Evolutionary conservation across 2,329 filamentous ascomycete species (phyloP).

Genomic region (Trichophyton schoenleinii): DNA sequence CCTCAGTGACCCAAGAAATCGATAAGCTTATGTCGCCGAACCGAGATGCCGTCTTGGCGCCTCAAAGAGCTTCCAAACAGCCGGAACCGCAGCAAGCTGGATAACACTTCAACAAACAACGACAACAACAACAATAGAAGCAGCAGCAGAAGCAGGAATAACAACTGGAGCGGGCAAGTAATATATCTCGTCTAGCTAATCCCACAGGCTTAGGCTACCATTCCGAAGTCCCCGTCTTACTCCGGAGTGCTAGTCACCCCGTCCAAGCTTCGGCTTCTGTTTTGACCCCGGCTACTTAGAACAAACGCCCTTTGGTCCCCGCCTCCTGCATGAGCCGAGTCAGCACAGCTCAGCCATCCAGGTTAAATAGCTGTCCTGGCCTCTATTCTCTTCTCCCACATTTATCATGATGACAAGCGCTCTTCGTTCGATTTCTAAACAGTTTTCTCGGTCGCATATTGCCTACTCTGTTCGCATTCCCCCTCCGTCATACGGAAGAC

Average conservation of each 20-base stretch:
- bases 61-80: not conserved
- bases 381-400: not conserved
- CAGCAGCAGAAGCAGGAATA: no score
- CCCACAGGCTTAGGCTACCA: no score
- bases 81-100: not conserved
- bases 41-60: conserved; percentile 2
- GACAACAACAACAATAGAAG: not conserved
- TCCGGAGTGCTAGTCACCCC: not conserved
- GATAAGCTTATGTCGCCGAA: not conserved
- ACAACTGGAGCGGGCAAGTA: no score
- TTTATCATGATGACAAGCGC: conserved; percentile 11
- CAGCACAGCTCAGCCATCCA: not conserved
- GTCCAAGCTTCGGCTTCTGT: not conserved
- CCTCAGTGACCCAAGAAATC: not conserved
- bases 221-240: no score
- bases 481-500: conserved; percentile 20
- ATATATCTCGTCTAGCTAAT: no score
- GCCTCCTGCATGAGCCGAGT: not conserved
- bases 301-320: not conserved
- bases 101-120: not conserved
- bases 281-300: not conserved
- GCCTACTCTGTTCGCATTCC: conserved; percentile 28
- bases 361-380: not conserved
- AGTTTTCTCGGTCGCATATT: conserved; percentile 24
- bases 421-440: conserved; percentile 22